phyloP scores from a whole-genome alignment of 352 stramenopile genomes.

The Globisporangium recalcitrans region DNA sequence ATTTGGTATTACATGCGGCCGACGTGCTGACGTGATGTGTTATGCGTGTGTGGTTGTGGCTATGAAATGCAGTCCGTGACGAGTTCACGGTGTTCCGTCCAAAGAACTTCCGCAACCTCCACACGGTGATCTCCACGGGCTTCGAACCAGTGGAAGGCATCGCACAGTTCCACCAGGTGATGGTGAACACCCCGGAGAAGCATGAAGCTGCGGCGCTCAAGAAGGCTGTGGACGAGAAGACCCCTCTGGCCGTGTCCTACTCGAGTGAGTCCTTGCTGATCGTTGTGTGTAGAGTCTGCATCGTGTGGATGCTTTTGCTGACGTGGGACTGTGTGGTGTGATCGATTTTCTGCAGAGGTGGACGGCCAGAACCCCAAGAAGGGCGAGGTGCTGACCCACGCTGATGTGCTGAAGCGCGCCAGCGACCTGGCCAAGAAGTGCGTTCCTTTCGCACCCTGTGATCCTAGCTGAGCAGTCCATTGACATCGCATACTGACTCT shows the following conservation, averaged over 20 bases:
- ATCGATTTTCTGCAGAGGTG: conserved; percentile 35
- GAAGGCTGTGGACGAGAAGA: conserved; percentile 64
- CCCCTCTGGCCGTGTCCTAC: conserved; percentile 70
- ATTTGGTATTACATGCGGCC: not conserved
- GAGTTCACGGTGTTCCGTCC: conserved; percentile 63
- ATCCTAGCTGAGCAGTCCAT: not conserved
- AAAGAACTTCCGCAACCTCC: conserved; percentile 73
- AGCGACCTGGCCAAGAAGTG: conserved; percentile 67
- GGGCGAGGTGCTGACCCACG: conserved; percentile 70
- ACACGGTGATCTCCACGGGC: conserved; percentile 83
- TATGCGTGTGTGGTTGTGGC: not conserved
- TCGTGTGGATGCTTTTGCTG: conserved; percentile 8
- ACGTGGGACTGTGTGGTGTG: conserved; percentile 10
- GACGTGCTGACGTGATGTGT: not conserved
- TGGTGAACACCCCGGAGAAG: conserved; percentile 74
- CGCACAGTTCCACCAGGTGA: conserved; percentile 73
- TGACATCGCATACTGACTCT: not conserved
- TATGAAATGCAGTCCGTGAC: conserved; percentile 32
- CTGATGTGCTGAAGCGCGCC: conserved; percentile 73
- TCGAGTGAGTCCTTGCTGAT: conserved; percentile 43
- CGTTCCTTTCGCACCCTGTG: conserved; percentile 2
- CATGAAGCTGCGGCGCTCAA: conserved; percentile 51
- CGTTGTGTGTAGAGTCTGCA: not conserved
- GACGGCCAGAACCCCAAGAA: conserved; percentile 78
- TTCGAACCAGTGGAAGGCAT: conserved; percentile 68